phyloP scores from a whole-genome alignment of 306 rosid genomes.

The Vigna hirtella region DNA sequence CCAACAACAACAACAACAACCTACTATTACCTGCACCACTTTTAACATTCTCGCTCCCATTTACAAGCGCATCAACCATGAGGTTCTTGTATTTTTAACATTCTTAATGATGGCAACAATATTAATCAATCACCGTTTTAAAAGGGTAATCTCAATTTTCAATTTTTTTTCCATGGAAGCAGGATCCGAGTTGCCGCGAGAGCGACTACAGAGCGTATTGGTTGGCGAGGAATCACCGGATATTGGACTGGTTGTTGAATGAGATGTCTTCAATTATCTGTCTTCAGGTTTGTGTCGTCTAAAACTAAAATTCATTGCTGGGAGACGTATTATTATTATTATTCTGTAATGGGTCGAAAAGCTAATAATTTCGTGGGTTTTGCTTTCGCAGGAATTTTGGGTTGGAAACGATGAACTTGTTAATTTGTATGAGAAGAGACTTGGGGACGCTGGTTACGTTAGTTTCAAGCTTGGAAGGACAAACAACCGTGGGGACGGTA shows the following conservation, averaged over 20 bases:
- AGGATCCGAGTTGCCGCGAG: slow-evolving; percentile 84
- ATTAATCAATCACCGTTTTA: neutral
- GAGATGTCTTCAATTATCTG: slow-evolving; percentile 95
- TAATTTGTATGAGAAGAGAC: slow-evolving; percentile 73
- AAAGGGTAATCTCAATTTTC: neutral
- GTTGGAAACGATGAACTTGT: slow-evolving; percentile 89
- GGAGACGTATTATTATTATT: too few relatives aligned
- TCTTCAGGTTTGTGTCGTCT: slow-evolving; percentile 78
- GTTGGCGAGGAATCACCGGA: slow-evolving; percentile 84
- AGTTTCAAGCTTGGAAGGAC: slow-evolving; percentile 90
- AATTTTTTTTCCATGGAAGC: slow-evolving; percentile 20
- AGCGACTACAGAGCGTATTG: slow-evolving; percentile 77
- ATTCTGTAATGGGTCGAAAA: neutral
- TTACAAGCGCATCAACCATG: slow-evolving; percentile 79
- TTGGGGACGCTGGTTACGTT: slow-evolving; percentile 77
- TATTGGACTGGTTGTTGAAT: slow-evolving; percentile 76
- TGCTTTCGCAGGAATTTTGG: slow-evolving; percentile 75
- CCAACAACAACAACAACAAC: slow-evolving; percentile 55
- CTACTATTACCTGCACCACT: slow-evolving; percentile 89
- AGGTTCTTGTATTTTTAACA: slow-evolving; percentile 49
- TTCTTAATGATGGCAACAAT: too few relatives aligned
- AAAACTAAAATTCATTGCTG: neutral
- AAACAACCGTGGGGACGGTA: slow-evolving; percentile 98
- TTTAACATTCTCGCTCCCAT: slow-evolving; percentile 98
- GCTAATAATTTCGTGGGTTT: neutral